Base-by-base conservation (phyloP, 2,329 filamentous ascomycete genomes). In the Macrophomina tecta region DNA sequence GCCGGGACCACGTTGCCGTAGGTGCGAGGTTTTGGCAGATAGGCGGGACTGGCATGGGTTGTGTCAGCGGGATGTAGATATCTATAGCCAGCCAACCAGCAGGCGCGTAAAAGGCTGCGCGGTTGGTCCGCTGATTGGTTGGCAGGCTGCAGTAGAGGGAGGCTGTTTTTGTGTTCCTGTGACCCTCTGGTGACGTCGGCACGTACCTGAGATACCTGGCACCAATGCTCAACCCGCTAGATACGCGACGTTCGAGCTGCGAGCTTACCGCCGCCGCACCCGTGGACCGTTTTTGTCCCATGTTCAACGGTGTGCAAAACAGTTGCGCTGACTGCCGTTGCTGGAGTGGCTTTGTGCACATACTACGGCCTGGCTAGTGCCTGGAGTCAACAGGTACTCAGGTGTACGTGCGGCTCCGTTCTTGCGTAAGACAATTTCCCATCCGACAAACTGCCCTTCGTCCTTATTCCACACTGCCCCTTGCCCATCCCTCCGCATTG, bases 381-480 rank as follows among this genome's bases (percentile, higher is more conserved):
- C 55, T 60, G 42, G 30, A 60, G 55, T 4, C 28, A 45, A 18
- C 16, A 23, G 32, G 4, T 32, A 7, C 5, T 14, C 42, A n/a
- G 42, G 28, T 23, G 53, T 58, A 46, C 55, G 55, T 46, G 55
- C 55, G 55, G 55, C 55, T 48, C 55, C 55, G 55, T 11, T 16
- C 9, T 28, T 32, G 53, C 53, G 38, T 58, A 40, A 58, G 38
- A 45, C 9, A 40, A 58, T 58, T 42, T 58, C 53, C 36, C 28
- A 32, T 28, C 53, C 53, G 28, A 16, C 28, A 5, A 16, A 14
- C 3, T 30, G 18, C 48, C 48, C 48, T 51, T 45, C 42, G 11
- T 45, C 42, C 42, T 14, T 45, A 45, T 45, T 45, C 18, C 30
- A 12, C 48, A 14, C n/a, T 40, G 34, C 52, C 52, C 52, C 34